Evolutionary conservation across 768 basidiomycete genomes (phyloP).

Genomic region (Leccinum disarticulatum): DNA sequence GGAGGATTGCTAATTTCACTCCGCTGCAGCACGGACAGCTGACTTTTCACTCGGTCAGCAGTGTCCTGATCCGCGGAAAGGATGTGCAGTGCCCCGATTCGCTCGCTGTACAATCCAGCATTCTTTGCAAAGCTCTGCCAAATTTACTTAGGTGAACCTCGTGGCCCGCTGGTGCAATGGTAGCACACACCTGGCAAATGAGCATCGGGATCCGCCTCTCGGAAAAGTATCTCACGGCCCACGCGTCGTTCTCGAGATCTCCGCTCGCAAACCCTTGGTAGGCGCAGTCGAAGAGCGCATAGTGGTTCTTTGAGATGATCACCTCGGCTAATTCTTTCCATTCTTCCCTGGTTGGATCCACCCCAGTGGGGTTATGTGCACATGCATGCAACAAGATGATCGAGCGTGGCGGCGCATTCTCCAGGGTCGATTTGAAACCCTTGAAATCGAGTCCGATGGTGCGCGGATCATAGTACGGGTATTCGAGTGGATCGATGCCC

Average conservation of each 20-base stretch:
- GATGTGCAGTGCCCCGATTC: constrained; percentile 90
- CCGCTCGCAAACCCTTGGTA: constrained; percentile 98
- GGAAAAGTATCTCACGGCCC: constrained; percentile 88
- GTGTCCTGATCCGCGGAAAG: constrained; percentile 64
- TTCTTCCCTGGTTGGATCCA: constrained; percentile 87
- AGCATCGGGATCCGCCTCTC: constrained; percentile 70
- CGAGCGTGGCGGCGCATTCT: constrained; percentile 69
- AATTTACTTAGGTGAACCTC: constrained; percentile 10
- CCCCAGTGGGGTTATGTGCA: constrained; percentile 96
- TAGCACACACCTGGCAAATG: constrained; percentile 74
- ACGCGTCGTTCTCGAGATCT: constrained; percentile 86
- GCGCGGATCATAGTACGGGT: constrained; percentile 92
- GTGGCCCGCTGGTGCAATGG: background rate
- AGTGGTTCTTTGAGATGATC: constrained; percentile 73
- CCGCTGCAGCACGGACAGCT: constrained; percentile 87
- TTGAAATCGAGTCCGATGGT: constrained; percentile 84
- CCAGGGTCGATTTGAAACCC: constrained; percentile 60
- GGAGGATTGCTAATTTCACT: constrained; percentile 97
- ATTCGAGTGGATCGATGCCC: constrained; percentile 80
- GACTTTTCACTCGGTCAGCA: constrained; percentile 74
- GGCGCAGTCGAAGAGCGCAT: constrained; percentile 92
- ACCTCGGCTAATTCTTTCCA: constrained; percentile 78
- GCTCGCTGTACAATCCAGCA: constrained; percentile 93
- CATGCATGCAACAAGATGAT: constrained; percentile 92
- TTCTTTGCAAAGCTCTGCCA: constrained; percentile 94